Base-by-base conservation (phyloP, 2,329 filamentous ascomycete genomes). In the Diplodia seriata region DNA sequence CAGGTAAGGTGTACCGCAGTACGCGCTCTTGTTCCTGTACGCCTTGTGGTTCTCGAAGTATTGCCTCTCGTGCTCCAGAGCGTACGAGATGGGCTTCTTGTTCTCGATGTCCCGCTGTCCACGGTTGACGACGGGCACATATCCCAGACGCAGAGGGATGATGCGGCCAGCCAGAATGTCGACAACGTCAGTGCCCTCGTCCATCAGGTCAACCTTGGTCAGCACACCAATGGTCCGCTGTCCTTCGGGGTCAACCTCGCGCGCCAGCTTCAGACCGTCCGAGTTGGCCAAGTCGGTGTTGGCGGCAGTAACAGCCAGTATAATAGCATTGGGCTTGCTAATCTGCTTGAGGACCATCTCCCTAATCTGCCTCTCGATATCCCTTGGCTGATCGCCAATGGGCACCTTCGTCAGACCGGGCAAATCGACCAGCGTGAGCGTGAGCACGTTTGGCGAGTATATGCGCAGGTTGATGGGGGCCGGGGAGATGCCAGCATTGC, bases 341-440 rank as follows among this genome's bases (percentile, higher is more conserved):
- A 99, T 99, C 80, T 98, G 95, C 85, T 98, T 98, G 77, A 98
- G 83, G 53, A 99, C 94, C 93, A 99, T 98, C 76, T 98, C 95
- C 78, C 89, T 90, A 76, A 98, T 99, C 82, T 99, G 95, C 75
- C 89, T 88, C 85, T 98, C 94, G 75, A 98, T 98, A 83, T 98
- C 94, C 79, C 93, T 89, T 55, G 94, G 94, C 81, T 98, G 94
- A 77, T 98, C 94, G 73, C 94, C 94, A 47, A 98, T 94, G 9
- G 94, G 94, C 67, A 98, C 94, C 83, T 97, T 97, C 71, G 95
- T 99, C 77, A 99, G 83, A 80, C 95, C 95, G 56, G 95, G 95
- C 81, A 99, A 83, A 86, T 99, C 95, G 76, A 99, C 95, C 68
- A 99, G 86, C 7, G 95, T 99, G 73, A 99, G 86, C 68, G 96